phyloP scores from a whole-genome alignment of 306 rosid genomes.

The Lathyrus tuberosus region DNA sequence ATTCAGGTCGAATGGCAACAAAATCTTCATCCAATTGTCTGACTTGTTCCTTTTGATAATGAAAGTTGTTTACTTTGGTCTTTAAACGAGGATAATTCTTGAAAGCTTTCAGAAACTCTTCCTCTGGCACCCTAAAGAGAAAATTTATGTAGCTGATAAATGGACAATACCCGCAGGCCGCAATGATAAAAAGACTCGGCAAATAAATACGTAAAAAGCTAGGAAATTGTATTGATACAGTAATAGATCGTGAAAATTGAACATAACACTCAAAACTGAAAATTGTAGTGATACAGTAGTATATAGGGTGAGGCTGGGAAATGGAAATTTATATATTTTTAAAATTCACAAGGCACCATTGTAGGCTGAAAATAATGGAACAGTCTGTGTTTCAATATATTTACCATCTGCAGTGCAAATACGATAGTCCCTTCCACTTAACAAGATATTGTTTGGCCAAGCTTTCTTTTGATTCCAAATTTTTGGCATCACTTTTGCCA shows the following conservation, averaged over 20 bases:
- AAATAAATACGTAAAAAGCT: slow-evolving; percentile 22
- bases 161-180: slow-evolving; percentile 33
- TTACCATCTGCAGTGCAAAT: slow-evolving; percentile 93
- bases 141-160: slow-evolving; percentile 33
- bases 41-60: slow-evolving; percentile 64
- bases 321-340: slow-evolving; percentile 10
- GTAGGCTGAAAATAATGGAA: slow-evolving; percentile 10
- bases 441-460: slow-evolving; percentile 92
- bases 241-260: slow-evolving; percentile 6
- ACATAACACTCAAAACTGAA: neutral
- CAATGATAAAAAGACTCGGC: slow-evolving; percentile 20
- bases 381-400: slow-evolving; percentile 29
- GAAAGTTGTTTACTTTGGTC: slow-evolving; percentile 79
- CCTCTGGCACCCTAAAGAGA: slow-evolving; percentile 81
- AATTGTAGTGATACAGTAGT: neutral
- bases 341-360: slow-evolving; percentile 27
- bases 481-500: slow-evolving; percentile 65
- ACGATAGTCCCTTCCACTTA: slow-evolving; percentile 94
- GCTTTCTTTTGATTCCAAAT: slow-evolving; percentile 70
- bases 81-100: slow-evolving; percentile 73
- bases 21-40: slow-evolving; percentile 80
- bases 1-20: slow-evolving; percentile 90
- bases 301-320: slow-evolving; percentile 16
- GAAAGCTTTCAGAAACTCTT: slow-evolving; percentile 82
- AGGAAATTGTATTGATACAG: no score